phyloP scores from a whole-genome alignment of 2,329 filamentous ascomycete genomes.

The Rhynchosporium graminicola region DNA sequence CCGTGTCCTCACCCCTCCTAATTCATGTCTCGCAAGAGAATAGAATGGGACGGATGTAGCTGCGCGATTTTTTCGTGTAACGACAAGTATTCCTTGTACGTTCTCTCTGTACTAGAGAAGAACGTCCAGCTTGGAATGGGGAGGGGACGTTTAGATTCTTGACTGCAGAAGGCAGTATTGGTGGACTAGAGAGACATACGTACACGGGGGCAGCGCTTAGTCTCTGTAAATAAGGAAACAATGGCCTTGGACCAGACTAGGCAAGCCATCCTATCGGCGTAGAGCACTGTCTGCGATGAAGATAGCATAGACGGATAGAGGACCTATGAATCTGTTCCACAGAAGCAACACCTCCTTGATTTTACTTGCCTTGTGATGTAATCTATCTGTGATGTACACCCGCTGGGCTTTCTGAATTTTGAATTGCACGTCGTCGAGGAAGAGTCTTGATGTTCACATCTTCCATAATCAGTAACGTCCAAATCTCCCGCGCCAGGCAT shows the following conservation, averaged over 20 bases:
- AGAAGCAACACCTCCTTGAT: constrained; percentile 3
- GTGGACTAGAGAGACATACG: constrained; percentile 20
- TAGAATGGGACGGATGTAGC: constrained; percentile 2
- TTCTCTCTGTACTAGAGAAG: constrained; percentile 17
- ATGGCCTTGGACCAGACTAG: constrained; percentile 20
- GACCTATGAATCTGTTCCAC: constrained; percentile 23
- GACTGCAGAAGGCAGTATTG: constrained; percentile 24
- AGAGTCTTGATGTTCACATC: too few species aligned
- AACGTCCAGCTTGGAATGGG: constrained; percentile 18
- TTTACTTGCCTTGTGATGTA: neutral
- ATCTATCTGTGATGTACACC: neutral
- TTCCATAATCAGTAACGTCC: too few species aligned
- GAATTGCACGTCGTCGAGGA: too few species aligned
- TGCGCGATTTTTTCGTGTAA: constrained; percentile 34
- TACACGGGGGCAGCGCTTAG: constrained; percentile 25
- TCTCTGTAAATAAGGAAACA: constrained; percentile 4
- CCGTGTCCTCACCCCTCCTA: constrained; percentile 17
- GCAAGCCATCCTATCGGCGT: constrained; percentile 17
- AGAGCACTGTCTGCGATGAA: constrained; percentile 16
- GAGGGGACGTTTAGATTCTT: constrained; percentile 19
- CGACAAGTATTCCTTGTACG: constrained; percentile 25
- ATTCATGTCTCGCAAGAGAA: neutral
- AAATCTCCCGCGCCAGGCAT: too few species aligned
- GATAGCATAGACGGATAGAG: constrained; percentile 20
- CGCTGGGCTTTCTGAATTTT: too few species aligned